These are phyloP conservation scores for Pseudocercospora cruenta DNA, from an alignment of 2,329 filamentous ascomycete genomes.

Conservation along the genomic window DNA sequence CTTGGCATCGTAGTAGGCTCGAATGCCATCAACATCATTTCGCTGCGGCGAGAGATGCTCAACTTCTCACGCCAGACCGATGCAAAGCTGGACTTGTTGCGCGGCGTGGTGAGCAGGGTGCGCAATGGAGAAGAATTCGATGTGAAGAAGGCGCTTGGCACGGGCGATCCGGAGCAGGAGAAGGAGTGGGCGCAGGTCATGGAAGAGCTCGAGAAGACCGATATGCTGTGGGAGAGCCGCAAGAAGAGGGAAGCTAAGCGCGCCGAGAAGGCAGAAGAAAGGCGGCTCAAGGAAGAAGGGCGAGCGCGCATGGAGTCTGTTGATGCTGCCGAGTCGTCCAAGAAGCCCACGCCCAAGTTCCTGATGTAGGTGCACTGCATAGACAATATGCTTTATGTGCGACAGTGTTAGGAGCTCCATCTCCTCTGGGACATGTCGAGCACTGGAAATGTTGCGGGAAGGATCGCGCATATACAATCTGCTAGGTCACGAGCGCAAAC, in stretches of 20 bases:
- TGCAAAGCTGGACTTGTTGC: slow-evolving; percentile 73
- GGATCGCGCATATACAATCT: no score
- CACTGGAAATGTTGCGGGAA: no score
- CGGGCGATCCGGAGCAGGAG: slow-evolving; percentile 74
- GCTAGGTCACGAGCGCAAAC: no score
- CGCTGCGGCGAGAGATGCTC: slow-evolving; percentile 73
- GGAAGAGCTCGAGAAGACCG: slow-evolving; percentile 43
- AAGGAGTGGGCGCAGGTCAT: slow-evolving; percentile 84
- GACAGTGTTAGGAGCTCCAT: not conserved
- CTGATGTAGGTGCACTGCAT: slow-evolving; percentile 31
- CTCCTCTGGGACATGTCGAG: no score
- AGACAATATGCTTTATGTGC: not conserved
- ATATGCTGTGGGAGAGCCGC: slow-evolving; percentile 36
- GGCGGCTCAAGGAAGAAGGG: slow-evolving; percentile 25
- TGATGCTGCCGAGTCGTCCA: slow-evolving; percentile 6
- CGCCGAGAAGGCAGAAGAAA: slow-evolving; percentile 29
- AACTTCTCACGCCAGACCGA: slow-evolving; percentile 77
- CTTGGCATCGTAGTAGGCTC: slow-evolving; percentile 81
- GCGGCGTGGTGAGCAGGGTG: slow-evolving; percentile 73
- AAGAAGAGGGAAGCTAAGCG: slow-evolving; percentile 35
- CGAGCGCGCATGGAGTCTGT: slow-evolving; percentile 3
- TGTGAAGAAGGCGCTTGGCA: slow-evolving; percentile 79
- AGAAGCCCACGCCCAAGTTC: slow-evolving; percentile 33
- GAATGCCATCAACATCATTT: slow-evolving; percentile 91
- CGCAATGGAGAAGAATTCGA: slow-evolving; percentile 78